Conservation (phyloP, 2,329 filamentous ascomycete genomes). For the Neobulgaria alba region DNA sequence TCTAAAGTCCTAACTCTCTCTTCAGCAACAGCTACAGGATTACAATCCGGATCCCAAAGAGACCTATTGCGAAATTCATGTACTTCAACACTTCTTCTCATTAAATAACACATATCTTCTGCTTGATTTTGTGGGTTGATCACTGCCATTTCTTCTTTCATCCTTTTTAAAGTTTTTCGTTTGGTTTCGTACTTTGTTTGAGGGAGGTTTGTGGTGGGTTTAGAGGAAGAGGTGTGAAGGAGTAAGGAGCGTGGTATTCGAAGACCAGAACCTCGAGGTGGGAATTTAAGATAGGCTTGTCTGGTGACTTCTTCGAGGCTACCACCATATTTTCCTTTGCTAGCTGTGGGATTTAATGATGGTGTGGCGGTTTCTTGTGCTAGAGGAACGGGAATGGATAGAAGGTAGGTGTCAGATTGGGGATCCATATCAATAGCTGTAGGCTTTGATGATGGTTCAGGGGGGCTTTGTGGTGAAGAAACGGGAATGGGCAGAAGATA, state of each 20-base stretch:
- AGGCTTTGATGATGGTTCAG: no score
- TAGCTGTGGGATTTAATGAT: no score
- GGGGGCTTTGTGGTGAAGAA: no score
- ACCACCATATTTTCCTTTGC: background rate
- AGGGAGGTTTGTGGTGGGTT: background rate
- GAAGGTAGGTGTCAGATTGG: background rate
- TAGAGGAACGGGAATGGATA: background rate
- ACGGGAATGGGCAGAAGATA: background rate
- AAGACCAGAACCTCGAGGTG: slow-evolving; percentile 14
- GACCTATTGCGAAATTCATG: slow-evolving; percentile 19
- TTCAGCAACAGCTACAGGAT: slow-evolving; percentile 13
- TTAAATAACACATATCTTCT: slow-evolving; percentile 15
- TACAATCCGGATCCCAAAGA: slow-evolving; percentile 18
- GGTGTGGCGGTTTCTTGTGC: background rate
- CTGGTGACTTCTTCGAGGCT: slow-evolving; percentile 1
- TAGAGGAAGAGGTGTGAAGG: slow-evolving; percentile 6
- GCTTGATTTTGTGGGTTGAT: slow-evolving; percentile 13
- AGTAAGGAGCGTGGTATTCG: slow-evolving; percentile 21
- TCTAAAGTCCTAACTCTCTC: slow-evolving; percentile 8
- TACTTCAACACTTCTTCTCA: slow-evolving; percentile 22
- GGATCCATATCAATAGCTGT: no score
- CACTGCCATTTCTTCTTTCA: slow-evolving; percentile 2
- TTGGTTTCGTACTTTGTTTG: no score
- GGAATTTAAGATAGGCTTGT: slow-evolving; percentile 21
- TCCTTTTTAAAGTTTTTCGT: background rate